Percentiles rank a stretch among this genome's conserved stretches.
These are phyloP conservation scores for Mimosa pudica DNA, from an alignment of 306 rosid species.

Conservation along the genomic window DNA sequence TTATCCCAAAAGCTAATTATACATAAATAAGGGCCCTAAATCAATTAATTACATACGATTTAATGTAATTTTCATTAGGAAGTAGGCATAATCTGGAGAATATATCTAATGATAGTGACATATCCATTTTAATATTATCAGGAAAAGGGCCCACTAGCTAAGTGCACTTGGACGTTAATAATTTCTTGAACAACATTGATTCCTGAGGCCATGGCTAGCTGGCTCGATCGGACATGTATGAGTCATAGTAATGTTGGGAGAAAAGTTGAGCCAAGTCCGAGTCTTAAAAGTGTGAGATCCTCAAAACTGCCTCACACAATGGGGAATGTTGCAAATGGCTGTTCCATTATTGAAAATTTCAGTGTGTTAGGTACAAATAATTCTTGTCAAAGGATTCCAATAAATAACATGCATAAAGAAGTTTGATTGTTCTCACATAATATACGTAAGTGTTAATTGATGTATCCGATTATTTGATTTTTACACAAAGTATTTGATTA, in stretches of 20 bases:
- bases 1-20: neutral
- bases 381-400: neutral
- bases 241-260: neutral
- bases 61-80: neutral
- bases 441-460: too few relatives aligned
- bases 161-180: neutral
- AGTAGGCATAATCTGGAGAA: neutral
- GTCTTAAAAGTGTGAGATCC: neutral
- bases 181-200: neutral
- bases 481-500: neutral
- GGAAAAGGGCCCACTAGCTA: conserved; percentile 12
- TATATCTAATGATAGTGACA: neutral
- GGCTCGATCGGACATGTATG: neutral
- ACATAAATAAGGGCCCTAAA: neutral
- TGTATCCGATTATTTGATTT: too few relatives aligned
- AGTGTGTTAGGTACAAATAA: neutral
- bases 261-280: neutral
- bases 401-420: neutral
- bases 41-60: neutral
- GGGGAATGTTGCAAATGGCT: neutral
- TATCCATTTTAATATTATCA: neutral
- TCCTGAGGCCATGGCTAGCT: neutral
- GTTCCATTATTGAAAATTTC: neutral
- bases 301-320: neutral
- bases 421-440: neutral